Percentiles rank a stretch among this genome's conserved stretches.
phyloP scores from a whole-genome alignment of 2,329 filamentous ascomycete species.

The Aaosphaeria arxii region DNA sequence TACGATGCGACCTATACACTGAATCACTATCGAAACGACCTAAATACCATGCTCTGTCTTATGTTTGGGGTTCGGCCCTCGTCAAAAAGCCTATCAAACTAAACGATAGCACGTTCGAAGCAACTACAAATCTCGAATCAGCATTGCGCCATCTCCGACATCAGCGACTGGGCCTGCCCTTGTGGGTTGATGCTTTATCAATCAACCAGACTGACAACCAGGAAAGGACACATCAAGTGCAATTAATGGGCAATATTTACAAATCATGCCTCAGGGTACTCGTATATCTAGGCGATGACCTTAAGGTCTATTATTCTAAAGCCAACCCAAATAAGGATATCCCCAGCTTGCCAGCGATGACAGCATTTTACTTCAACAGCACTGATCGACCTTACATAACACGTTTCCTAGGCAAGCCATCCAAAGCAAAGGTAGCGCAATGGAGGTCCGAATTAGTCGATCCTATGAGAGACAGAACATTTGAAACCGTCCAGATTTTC shows the following conservation, averaged over 20 bases:
- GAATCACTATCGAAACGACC: background rate
- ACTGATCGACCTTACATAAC: background rate
- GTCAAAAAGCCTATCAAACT: background rate
- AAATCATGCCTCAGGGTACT: constrained; percentile 4
- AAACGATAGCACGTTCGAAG: background rate
- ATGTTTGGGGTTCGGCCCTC: constrained; percentile 9
- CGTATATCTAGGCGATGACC: constrained; percentile 9
- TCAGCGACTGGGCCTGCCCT: background rate
- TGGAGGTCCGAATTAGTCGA: too few species aligned
- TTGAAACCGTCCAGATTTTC: background rate
- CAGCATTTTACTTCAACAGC: background rate
- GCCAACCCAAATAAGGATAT: background rate
- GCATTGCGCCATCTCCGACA: constrained; percentile 7
- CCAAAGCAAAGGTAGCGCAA: background rate
- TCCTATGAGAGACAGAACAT: background rate
- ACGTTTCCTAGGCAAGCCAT: background rate
- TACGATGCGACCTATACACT: constrained; percentile 1
- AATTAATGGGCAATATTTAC: constrained; percentile 11
- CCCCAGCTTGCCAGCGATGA: background rate
- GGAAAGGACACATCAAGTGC: constrained; percentile 11
- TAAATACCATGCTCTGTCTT: constrained; percentile 12
- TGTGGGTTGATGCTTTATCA: constrained; percentile 14
- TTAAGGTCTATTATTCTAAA: background rate
- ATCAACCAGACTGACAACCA: constrained; percentile 11
- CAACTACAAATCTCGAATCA: constrained; percentile 7